A percentile compares a stretch with the other conserved stretches of the same genome.
Evolutionary conservation across 1,284 basidiomycete species (phyloP).

Genomic region (Porodaedalea pini): DNA sequence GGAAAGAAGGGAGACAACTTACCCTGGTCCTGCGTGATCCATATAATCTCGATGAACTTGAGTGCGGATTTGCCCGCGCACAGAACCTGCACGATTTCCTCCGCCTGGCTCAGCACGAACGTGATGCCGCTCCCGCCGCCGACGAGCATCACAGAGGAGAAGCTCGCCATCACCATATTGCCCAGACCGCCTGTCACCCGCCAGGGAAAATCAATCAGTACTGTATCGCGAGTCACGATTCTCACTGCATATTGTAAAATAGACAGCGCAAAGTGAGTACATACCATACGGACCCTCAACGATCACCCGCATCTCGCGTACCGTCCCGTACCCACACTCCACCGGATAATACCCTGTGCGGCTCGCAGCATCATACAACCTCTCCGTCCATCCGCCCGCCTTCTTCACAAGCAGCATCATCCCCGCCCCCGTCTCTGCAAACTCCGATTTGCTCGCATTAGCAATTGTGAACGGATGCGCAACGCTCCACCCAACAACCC

Average conservation of each 20-base stretch:
- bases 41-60: slow-evolving; percentile 62
- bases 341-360: slow-evolving; percentile 34
- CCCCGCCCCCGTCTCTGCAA: slow-evolving; percentile 54
- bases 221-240: neutral
- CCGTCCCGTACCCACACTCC: neutral
- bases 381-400: slow-evolving; percentile 60
- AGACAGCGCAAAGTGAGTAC: slow-evolving; percentile 54
- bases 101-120: slow-evolving; percentile 60
- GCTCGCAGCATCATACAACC: slow-evolving; percentile 40
- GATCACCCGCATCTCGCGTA: slow-evolving; percentile 6
- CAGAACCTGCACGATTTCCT: slow-evolving; percentile 63
- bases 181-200: slow-evolving; percentile 53
- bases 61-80: slow-evolving; percentile 47
- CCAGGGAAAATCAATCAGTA: neutral
- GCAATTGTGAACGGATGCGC: slow-evolving; percentile 80
- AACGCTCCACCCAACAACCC: slow-evolving; percentile 54
- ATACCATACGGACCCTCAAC: slow-evolving; percentile 37
- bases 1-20: slow-evolving; percentile 25
- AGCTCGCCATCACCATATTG: slow-evolving; percentile 56
- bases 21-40: slow-evolving; percentile 63
- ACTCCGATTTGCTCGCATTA: slow-evolving; percentile 43
- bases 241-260: neutral
- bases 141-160: slow-evolving; percentile 64
- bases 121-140: slow-evolving; percentile 74
- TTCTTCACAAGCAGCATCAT: slow-evolving; percentile 62